Base-by-base conservation (phyloP, 2,329 filamentous ascomycete genomes). In the Sclerotiophoma versabilis region DNA sequence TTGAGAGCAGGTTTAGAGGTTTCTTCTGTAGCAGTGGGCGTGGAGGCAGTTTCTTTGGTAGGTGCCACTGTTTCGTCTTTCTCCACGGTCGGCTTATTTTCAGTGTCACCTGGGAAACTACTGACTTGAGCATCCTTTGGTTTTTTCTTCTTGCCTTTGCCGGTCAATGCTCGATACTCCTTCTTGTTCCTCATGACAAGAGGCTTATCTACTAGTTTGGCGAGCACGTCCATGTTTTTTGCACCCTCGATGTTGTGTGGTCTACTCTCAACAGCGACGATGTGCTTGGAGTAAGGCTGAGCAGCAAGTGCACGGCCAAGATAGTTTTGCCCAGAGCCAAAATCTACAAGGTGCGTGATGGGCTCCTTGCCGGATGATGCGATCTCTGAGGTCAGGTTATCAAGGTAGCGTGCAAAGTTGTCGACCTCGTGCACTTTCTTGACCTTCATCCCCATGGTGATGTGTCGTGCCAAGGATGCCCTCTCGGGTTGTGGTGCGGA, bases 311-410 rank as follows among this genome's bases (percentile, higher is more conserved):
- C 90, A 38, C 95, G 84, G 0, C 95, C 93, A 3, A 99, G 86
- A 69, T 99, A 99, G 70, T 97, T 98, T 74, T 98, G 93, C 0
- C 95, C 95, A 47, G 92, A 96, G 23, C 95, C 95, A 75, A 98
- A 96, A 76, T 99, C 95, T 42, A 98, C 88, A 54, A 96, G 87
- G 77, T 98, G 93, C 0, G 92, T 91, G 56, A 97, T 87, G 6
- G 72, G 69, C 8, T 51, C 75, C 64, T 49, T 70, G 10, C 62
- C 57, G 3, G 65, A 61, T 1, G 56, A 54, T 34, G 60, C 60
- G 34, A 88, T 83, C 1, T 84, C 77, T 2, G 79, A 70, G 3
- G 84, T 81, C 20, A 96, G 82, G 23, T 84, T 81, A 48, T 91
- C 84, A 46, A 98, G 85, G 66, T 93, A 98, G 59, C 84, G 84